Conservation (phyloP, 2,329 filamentous ascomycete genomes). For the Lojkania enalia region DNA sequence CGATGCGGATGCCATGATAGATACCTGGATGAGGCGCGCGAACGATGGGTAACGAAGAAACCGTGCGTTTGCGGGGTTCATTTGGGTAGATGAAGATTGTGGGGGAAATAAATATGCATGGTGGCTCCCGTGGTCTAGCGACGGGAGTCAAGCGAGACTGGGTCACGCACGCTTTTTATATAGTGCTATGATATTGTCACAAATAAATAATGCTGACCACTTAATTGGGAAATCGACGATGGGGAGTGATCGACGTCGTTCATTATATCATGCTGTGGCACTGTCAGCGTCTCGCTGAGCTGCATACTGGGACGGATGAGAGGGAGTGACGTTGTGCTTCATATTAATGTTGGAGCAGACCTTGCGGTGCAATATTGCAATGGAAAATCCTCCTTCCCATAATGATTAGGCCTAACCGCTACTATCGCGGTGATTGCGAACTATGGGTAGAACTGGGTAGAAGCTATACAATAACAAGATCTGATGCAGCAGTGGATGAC, state of each 20-base stretch:
- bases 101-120: slow-evolving; percentile 14
- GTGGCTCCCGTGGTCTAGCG: slow-evolving; percentile 8
- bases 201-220: background rate
- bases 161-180: slow-evolving; percentile 1
- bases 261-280: slow-evolving; percentile 1
- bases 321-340: slow-evolving; percentile 1
- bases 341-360: slow-evolving; percentile 6
- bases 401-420: too few relatives aligned
- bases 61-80: slow-evolving; percentile 20
- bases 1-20: slow-evolving; percentile 6
- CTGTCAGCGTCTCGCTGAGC: background rate
- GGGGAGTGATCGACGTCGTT: slow-evolving; percentile 8
- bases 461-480: too few relatives aligned
- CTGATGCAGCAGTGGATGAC: too few relatives aligned
- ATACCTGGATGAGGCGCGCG: slow-evolving; percentile 10
- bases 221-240: slow-evolving; percentile 11
- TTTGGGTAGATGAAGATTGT: slow-evolving; percentile 17
- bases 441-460: too few relatives aligned
- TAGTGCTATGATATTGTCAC: background rate
- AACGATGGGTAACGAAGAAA: slow-evolving; percentile 16
- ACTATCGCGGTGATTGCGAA: too few relatives aligned
- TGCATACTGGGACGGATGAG: slow-evolving; percentile 3
- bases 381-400: too few relatives aligned
- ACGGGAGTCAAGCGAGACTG: slow-evolving; percentile 6
- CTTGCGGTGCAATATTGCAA: too few relatives aligned